Base-by-base conservation (phyloP, 2,329 filamentous ascomycete genomes). In the Phialemonium atrogriseum region DNA sequence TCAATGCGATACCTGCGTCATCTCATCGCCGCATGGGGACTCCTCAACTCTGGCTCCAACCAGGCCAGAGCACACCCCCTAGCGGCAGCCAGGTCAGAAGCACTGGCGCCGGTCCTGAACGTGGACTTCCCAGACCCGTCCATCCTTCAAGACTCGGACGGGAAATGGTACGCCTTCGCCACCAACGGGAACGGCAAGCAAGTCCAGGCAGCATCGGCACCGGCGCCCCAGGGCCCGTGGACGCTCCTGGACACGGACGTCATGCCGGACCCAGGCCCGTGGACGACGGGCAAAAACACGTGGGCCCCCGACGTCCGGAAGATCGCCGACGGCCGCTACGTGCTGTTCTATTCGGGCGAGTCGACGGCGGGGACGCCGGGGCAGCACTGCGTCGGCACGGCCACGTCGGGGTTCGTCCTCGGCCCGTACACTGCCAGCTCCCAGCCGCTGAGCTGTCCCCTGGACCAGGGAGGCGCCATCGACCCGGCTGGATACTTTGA, bases 221-320 rank as follows among this genome's bases (percentile, higher is more conserved):
- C 52, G 2, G 60, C 68, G 28, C 66, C 73, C 29, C 48, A 54
- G 10, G 60, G 59, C 4, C 63, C 66, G 47, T 69, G 60, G 48
- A 50, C 64, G 6, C 56, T 66, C 25, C 19, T 22, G 13, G 55
- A 67, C 35, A 49, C 59, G n/a, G 72, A 79, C 40, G 66, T 68
- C 3, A 56, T 80, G n/a, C 70, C 73, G 0, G 51, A 55, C 5
- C 38, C 67, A 6, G 63, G 64, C 2, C 44, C 55, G 6, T 80
- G 77, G 76, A 68, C 68, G 19, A 66, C 59, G 4, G 63, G 64
- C 2, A 48, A 50, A 4, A 63, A 73, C 34, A 70, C 68, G 16
- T 80, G 74, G 73, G 76, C 76, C 0, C 77, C 76, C 8, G 74
- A 79, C 45, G 70, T 80, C 6, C 58, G 65, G n/a, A n/a, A n/a